These are phyloP conservation scores for Moniliophthora roreri DNA, from an alignment of 1,284 basidiomycete species.

Conservation along the genomic window DNA sequence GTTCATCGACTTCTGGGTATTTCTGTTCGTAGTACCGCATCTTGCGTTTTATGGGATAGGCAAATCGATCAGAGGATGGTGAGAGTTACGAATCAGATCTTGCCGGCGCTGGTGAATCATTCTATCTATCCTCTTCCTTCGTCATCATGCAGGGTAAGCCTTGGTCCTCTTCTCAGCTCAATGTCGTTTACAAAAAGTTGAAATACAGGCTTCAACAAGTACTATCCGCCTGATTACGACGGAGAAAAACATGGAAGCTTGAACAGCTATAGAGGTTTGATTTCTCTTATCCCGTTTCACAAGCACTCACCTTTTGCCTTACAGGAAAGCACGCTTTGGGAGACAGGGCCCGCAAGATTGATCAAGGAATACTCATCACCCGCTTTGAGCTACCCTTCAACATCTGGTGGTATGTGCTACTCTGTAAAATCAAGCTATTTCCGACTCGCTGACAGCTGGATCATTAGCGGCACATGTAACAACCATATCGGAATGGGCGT, in stretches of 20 bases:
- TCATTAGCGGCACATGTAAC: conserved; percentile 78
- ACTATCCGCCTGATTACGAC: conserved; percentile 94
- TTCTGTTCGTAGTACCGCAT: conserved; percentile 85
- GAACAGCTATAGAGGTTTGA: conserved; percentile 73
- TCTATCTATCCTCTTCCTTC: not conserved
- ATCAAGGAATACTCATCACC: conserved; percentile 91
- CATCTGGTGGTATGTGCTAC: conserved; percentile 91
- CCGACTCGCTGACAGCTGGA: conserved; percentile 1
- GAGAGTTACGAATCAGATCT: not conserved
- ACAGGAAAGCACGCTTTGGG: conserved; percentile 93
- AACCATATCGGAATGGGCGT: conserved; percentile 97
- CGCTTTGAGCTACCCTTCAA: conserved; percentile 96
- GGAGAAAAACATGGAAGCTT: conserved; percentile 78
- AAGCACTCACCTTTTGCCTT: conserved; percentile 27
- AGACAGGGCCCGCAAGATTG: conserved; percentile 88
- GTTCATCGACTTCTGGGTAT: conserved; percentile 91
- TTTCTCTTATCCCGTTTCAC: not conserved
- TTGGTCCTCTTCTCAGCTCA: not conserved
- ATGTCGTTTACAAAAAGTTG: not conserved
- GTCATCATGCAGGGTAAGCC: conserved; percentile 1
- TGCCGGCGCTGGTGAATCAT: no score
- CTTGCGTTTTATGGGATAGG: not conserved
- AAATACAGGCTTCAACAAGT: conserved; percentile 78
- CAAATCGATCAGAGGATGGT: not conserved
- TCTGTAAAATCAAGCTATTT: not conserved